These are phyloP conservation scores for Raphanus raphanistrum DNA, from an alignment of 345 rosid genomes.

Conservation along the genomic window DNA sequence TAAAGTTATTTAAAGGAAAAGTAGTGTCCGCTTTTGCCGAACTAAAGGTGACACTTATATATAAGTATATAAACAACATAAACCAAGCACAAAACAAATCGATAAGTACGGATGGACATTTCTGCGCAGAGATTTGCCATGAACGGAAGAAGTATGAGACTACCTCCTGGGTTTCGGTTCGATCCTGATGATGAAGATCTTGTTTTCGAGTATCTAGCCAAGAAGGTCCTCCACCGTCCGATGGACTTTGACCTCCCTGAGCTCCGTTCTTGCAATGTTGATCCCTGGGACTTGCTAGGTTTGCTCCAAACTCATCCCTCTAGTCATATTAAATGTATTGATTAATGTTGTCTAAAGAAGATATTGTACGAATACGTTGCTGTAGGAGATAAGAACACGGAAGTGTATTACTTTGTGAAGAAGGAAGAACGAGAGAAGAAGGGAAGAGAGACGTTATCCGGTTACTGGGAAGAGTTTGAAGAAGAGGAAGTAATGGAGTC, in stretches of 20 bases:
- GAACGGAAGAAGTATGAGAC: constrained; percentile 48
- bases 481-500: constrained; percentile 57
- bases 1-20: constrained; percentile 28
- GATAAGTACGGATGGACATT: constrained; percentile 33
- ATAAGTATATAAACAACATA: constrained; percentile 29
- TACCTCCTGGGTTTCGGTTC: constrained; percentile 76
- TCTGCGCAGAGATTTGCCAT: constrained; percentile 39
- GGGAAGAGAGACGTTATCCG: constrained; percentile 62
- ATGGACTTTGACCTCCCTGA: constrained; percentile 68
- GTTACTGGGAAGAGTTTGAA: constrained; percentile 89
- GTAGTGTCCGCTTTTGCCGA: constrained; percentile 32
- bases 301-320: constrained; percentile 1
- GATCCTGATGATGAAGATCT: constrained; percentile 80
- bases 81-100: constrained; percentile 25
- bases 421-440: constrained; percentile 60
- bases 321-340: neutral
- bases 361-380: neutral
- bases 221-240: constrained; percentile 53
- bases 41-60: constrained; percentile 27
- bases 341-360: constrained; percentile 6
- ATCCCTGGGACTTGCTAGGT: constrained; percentile 85
- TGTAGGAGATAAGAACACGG: constrained; percentile 48
- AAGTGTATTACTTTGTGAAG: constrained; percentile 73
- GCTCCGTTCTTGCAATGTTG: constrained; percentile 54
- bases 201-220: constrained; percentile 62